Conservation (phyloP, 2,329 filamentous ascomycete genomes). For the Lasiodiplodia theobromae region DNA sequence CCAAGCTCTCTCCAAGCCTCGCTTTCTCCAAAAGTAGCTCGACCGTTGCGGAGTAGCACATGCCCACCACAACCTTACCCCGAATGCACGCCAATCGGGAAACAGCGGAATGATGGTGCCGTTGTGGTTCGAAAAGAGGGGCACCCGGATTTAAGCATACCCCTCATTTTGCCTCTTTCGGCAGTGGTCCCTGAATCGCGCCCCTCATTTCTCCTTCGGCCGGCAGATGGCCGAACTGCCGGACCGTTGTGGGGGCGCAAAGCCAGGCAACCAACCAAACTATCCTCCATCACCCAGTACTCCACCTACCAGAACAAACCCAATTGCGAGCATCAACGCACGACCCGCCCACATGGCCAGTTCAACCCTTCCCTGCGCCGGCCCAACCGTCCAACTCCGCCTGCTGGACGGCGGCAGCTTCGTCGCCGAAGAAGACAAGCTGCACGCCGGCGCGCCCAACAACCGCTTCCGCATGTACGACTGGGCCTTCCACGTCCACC, state of each 20-base stretch:
- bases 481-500: conserved; percentile 43
- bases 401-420: conserved; percentile 46
- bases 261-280: background rate
- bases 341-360: background rate
- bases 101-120: background rate
- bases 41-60: background rate
- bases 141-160: background rate
- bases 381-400: conserved; percentile 37
- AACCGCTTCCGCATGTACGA: conserved; percentile 45
- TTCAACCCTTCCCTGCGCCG: conserved; percentile 32
- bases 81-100: too few species aligned
- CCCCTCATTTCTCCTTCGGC: background rate
- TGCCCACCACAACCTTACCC: too few species aligned
- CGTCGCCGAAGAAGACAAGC: conserved; percentile 37
- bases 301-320: background rate
- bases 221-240: background rate
- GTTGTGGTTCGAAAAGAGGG: conserved; percentile 1
- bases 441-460: conserved; percentile 40
- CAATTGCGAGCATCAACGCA: background rate
- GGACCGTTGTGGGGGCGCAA: background rate
- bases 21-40: too few species aligned
- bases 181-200: background rate
- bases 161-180: conserved; percentile 8
- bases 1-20: too few species aligned
- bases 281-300: too few species aligned